These are phyloP conservation scores for Alternaria angustiovoidea DNA, from an alignment of 2,329 filamentous ascomycete species.

Conservation along the genomic window DNA sequence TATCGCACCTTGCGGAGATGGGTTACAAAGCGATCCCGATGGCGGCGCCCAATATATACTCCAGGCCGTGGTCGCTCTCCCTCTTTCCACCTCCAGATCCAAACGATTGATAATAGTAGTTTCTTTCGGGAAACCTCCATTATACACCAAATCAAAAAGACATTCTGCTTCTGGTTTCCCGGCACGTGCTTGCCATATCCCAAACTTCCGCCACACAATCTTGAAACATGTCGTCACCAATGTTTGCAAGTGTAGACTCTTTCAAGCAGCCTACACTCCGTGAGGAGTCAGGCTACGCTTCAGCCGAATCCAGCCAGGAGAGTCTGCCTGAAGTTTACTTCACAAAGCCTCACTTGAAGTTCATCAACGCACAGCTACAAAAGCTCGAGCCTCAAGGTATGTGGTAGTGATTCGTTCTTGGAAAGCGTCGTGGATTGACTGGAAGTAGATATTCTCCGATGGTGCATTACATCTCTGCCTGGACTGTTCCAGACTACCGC, in stretches of 20 bases:
- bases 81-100: constrained; percentile 29
- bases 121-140: constrained; percentile 27
- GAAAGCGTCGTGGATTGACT: constrained; percentile 33
- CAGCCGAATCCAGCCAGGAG: constrained; percentile 67
- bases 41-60: constrained; percentile 43
- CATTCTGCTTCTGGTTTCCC: constrained; percentile 19
- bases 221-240: constrained; percentile 40
- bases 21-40: constrained; percentile 43
- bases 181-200: constrained; percentile 28
- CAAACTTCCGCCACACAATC: constrained; percentile 11
- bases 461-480: constrained; percentile 90
- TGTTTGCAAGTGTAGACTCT: constrained; percentile 32
- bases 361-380: constrained; percentile 89
- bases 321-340: constrained; percentile 81
- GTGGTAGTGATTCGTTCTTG: constrained; percentile 24
- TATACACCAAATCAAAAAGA: constrained; percentile 19
- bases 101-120: constrained; percentile 32
- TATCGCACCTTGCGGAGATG: constrained; percentile 38
- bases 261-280: constrained; percentile 38
- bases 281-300: constrained; percentile 87
- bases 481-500: constrained; percentile 72
- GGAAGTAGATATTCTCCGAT: constrained; percentile 78
- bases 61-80: constrained; percentile 23
- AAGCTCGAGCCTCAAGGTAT: constrained; percentile 80
- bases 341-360: constrained; percentile 85